Evolutionary conservation across 2,329 filamentous ascomycete genomes (phyloP).

Genomic region (Aspergillus ochraceoroseus): DNA sequence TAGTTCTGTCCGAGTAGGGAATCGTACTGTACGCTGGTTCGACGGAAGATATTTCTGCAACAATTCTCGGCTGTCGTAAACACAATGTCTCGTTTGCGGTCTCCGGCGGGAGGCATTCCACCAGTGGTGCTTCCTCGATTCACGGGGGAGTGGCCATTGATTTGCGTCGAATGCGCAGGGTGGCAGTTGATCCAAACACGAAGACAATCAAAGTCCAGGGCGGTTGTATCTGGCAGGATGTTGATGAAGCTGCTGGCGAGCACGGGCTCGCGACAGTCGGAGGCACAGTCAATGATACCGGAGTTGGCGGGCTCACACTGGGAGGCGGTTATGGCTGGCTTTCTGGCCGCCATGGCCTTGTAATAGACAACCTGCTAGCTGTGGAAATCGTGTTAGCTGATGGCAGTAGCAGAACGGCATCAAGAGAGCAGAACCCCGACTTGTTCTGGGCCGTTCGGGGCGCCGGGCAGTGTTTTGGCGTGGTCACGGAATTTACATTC

Average conservation of each 20-base stretch:
- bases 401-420: conserved; percentile 34
- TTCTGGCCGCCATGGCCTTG: conserved; percentile 50
- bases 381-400: conserved; percentile 38
- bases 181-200: conserved; percentile 47
- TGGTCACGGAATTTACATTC: conserved; percentile 42
- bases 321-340: conserved; percentile 57
- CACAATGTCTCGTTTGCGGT: conserved; percentile 50
- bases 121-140: conserved; percentile 49
- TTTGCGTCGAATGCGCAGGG: conserved; percentile 48
- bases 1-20: conserved; percentile 12
- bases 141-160: conserved; percentile 54
- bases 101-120: conserved; percentile 54
- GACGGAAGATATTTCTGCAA: conserved; percentile 8
- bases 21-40: conserved; percentile 11
- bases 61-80: conserved; percentile 38
- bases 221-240: conserved; percentile 51
- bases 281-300: conserved; percentile 57
- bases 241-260: conserved; percentile 45
- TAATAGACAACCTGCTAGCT: conserved; percentile 45
- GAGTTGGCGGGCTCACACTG: conserved; percentile 55
- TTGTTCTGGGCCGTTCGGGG: conserved; percentile 47
- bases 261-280: conserved; percentile 55
- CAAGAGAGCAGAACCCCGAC: conserved; percentile 42
- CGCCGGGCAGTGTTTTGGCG: conserved; percentile 42
- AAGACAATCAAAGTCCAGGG: conserved; percentile 50